Conservation (phyloP, 805 yeast genomes). For the Saturnispora bothae region DNA sequence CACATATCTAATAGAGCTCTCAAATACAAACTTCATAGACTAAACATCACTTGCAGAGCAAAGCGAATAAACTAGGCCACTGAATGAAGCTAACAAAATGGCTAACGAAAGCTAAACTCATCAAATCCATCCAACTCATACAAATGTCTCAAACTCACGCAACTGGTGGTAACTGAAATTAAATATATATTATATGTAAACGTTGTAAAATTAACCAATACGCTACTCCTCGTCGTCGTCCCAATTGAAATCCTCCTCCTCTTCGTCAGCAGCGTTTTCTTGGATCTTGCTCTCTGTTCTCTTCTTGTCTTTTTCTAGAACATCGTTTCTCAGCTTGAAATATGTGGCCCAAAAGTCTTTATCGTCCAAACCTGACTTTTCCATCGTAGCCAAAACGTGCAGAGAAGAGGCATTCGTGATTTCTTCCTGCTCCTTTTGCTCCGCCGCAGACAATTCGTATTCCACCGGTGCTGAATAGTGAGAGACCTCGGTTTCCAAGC, state of each 20-base stretch:
- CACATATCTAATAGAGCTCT: no score
- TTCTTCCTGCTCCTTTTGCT: not conserved
- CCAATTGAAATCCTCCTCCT: conserved; percentile 8
- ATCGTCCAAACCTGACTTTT: not conserved
- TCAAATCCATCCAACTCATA: no score
- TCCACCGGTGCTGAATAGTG: not conserved
- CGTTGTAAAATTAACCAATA: no score
- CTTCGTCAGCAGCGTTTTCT: not conserved
- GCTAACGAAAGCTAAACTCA: no score
- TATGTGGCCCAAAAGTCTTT: conserved; percentile 5
- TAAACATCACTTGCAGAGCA: no score
- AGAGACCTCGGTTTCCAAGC: conserved; percentile 1
- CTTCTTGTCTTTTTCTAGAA: conserved; percentile 5
- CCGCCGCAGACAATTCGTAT: not conserved
- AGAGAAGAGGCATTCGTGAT: not conserved
- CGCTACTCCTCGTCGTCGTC: conserved; percentile 7
- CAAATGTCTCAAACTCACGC: no score
- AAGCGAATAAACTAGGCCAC: no score
- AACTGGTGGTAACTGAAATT: no score
- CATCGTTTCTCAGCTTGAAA: conserved; percentile 1
- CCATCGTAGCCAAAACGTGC: not conserved
- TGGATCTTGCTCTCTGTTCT: not conserved
- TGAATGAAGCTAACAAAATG: no score
- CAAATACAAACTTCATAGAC: no score
- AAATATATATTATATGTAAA: no score